Conservation (phyloP, 139 green algal genomes). For the Axilococcus clingmanii region DNA sequence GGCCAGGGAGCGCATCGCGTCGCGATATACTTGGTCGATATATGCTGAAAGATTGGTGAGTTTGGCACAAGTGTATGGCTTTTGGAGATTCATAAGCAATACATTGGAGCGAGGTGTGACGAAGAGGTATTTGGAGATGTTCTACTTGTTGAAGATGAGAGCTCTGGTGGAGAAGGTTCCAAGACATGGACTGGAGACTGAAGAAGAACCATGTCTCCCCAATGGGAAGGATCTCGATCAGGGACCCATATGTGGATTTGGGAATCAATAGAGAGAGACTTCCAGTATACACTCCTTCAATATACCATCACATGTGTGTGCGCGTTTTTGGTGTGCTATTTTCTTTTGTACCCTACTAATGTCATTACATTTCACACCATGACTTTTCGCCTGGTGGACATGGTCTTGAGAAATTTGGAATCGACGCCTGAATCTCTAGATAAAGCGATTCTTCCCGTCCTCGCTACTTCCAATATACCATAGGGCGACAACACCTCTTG, state of each 20-base stretch:
- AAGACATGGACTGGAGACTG: too few species aligned
- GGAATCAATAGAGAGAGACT: too few species aligned
- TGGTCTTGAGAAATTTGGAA: slow-evolving; percentile 50
- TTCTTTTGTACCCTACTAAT: too few species aligned
- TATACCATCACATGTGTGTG: too few species aligned
- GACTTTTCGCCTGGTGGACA: too few species aligned
- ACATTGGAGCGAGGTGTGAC: slow-evolving; percentile 57
- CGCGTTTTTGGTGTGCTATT: too few species aligned
- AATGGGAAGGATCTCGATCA: too few species aligned
- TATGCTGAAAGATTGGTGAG: slow-evolving; percentile 68
- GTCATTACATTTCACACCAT: too few species aligned
- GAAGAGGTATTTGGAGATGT: slow-evolving; percentile 62
- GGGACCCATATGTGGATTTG: too few species aligned
- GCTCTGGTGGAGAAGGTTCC: slow-evolving; percentile 32
- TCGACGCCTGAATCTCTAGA: slow-evolving; percentile 76
- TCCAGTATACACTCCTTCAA: too few species aligned
- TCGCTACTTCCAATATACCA: slow-evolving; percentile 83
- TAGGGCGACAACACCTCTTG: slow-evolving; percentile 75
- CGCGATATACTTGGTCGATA: slow-evolving; percentile 61
- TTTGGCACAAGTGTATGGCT: slow-evolving; percentile 57
- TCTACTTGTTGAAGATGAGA: slow-evolving; percentile 62
- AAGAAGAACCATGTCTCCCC: too few species aligned
- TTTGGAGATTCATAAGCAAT: slow-evolving; percentile 45
- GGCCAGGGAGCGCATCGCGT: slow-evolving; percentile 28
- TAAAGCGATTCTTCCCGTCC: slow-evolving; percentile 81